Evolutionary conservation across 1,139 yeast species (phyloP).

Genomic region (Insectozyma bohioensis): DNA sequence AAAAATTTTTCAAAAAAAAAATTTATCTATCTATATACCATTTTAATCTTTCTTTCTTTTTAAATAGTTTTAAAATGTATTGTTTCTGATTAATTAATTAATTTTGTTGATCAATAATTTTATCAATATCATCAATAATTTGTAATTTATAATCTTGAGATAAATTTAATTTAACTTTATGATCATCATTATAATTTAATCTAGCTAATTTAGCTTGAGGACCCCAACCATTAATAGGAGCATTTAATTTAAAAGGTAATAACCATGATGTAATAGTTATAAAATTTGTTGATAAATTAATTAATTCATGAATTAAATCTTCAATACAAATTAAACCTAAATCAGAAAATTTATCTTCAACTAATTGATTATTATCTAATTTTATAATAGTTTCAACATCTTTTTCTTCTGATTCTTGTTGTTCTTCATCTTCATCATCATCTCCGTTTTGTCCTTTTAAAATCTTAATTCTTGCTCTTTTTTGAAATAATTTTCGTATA

Average conservation of each 20-base stretch:
- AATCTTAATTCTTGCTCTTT: slow-evolving; percentile 62
- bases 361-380: slow-evolving; percentile 69
- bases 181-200: slow-evolving; percentile 43
- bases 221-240: slow-evolving; percentile 75
- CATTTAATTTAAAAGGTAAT: slow-evolving; percentile 65
- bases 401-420: slow-evolving; percentile 33
- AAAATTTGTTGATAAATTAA: slow-evolving; percentile 61
- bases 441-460: slow-evolving; percentile 27
- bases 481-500: slow-evolving; percentile 70
- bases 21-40: too few relatives aligned
- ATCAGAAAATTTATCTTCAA: slow-evolving; percentile 68
- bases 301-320: slow-evolving; percentile 72
- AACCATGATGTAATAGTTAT: slow-evolving; percentile 59
- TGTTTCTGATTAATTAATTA: too few relatives aligned
- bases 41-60: too few relatives aligned
- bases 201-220: slow-evolving; percentile 56
- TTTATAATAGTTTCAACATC: slow-evolving; percentile 35
- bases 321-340: slow-evolving; percentile 75
- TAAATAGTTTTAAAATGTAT: too few relatives aligned
- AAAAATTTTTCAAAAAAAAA: too few relatives aligned
- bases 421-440: slow-evolving; percentile 26
- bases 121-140: slow-evolving; percentile 66
- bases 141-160: slow-evolving; percentile 63
- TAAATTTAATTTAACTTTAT: slow-evolving; percentile 51
- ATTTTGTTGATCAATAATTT: slow-evolving; percentile 61